phyloP scores from a whole-genome alignment of 2,329 filamentous ascomycete genomes.

The Knoxdaviesia proteae region DNA sequence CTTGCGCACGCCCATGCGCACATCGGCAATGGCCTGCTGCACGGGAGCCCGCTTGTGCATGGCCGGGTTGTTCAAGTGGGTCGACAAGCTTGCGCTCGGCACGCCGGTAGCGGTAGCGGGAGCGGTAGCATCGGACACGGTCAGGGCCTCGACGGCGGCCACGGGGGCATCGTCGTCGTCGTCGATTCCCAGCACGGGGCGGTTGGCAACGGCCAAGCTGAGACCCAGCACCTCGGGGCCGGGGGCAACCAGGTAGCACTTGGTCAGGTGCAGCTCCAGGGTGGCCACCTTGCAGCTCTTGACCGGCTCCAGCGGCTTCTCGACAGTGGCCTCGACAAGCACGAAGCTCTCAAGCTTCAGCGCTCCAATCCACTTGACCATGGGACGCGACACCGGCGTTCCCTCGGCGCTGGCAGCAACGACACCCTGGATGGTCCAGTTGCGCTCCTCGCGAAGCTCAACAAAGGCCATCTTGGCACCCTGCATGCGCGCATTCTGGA shows the following conservation, averaged over 20 bases:
- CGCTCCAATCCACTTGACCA: conserved; percentile 77
- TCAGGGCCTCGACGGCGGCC: conserved; percentile 20
- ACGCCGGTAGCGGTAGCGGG: conserved; percentile 18
- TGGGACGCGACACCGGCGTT: conserved; percentile 50
- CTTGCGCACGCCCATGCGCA: conserved; percentile 35
- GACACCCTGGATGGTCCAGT: conserved; percentile 68
- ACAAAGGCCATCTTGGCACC: conserved; percentile 83
- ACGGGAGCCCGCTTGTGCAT: conserved; percentile 84
- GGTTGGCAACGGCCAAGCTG: conserved; percentile 32
- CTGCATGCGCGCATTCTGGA: conserved; percentile 77
- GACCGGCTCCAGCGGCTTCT: conserved; percentile 69
- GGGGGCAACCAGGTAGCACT: conserved; percentile 57
- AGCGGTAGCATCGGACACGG: conserved; percentile 13
- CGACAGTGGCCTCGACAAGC: conserved; percentile 57
- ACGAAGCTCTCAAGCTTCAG: conserved; percentile 68
- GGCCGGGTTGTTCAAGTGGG: conserved; percentile 74
- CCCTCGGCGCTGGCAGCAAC: conserved; percentile 53
- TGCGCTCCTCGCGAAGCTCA: conserved; percentile 56
- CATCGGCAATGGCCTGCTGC: conserved; percentile 57
- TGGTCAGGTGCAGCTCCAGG: conserved; percentile 73
- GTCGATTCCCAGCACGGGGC: conserved; percentile 34
- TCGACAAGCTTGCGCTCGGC: conserved; percentile 62
- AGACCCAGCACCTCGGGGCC: conserved; percentile 36
- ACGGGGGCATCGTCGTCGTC: conserved; percentile 27
- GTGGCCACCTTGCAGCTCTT: conserved; percentile 66